Percentiles rank a stretch among this genome's conserved stretches.
Conservation (phyloP, 495 filamentous ascomycete species). For the Haplographium delicatum region DNA sequence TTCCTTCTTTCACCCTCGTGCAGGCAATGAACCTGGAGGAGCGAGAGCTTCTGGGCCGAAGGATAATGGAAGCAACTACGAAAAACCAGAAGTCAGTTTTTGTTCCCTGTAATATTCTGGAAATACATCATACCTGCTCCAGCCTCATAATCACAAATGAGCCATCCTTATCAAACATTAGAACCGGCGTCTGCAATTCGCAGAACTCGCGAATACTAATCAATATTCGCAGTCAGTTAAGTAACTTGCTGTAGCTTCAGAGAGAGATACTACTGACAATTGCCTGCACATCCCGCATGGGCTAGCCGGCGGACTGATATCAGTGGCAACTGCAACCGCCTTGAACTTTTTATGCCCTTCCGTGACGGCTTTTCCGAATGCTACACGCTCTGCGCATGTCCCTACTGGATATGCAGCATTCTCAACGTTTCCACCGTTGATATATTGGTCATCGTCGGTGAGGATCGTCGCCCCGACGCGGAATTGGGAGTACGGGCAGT, state of each 20-base stretch:
- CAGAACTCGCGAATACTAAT: constrained; percentile 76
- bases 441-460: constrained; percentile 51
- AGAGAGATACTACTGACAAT: constrained; percentile 36
- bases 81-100: constrained; percentile 72
- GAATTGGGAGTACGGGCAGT: constrained; percentile 94
- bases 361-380: constrained; percentile 72
- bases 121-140: constrained; percentile 43
- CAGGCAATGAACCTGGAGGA: constrained; percentile 23
- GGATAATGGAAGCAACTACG: constrained; percentile 56
- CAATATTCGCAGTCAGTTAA: neutral
- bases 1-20: constrained; percentile 13
- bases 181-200: constrained; percentile 60
- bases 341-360: constrained; percentile 66
- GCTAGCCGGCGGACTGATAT: constrained; percentile 65
- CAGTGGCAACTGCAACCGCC: constrained; percentile 81
- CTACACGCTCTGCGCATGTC: constrained; percentile 88
- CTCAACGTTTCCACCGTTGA: constrained; percentile 85
- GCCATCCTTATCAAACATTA: constrained; percentile 82
- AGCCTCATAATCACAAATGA: constrained; percentile 66
- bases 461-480: constrained; percentile 83
- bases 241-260: neutral
- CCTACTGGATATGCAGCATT: constrained; percentile 90
- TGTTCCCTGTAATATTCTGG: neutral
- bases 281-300: constrained; percentile 70
- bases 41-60: constrained; percentile 62